Base-by-base conservation (phyloP, 805 yeast species). In the Debaryomyces prosopidis region DNA sequence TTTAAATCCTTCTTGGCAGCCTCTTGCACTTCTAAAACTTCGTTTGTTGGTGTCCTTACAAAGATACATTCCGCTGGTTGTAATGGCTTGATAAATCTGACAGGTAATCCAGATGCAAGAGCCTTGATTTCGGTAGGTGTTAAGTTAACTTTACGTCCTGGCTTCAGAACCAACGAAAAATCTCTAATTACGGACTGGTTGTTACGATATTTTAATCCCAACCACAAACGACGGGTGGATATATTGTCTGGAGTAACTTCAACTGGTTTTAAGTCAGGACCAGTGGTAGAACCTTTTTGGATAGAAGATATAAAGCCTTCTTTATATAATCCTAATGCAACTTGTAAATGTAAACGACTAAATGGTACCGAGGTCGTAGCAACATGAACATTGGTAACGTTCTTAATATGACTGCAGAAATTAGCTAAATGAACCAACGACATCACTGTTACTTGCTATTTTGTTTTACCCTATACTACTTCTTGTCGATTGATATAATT, bases 61-160 rank as follows among this genome's bases (percentile, higher is more conserved):
- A 94, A 82, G 48, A 90, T 81, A 47, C 87, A 77, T 65, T 94
- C 99, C 32, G 96, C 96, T 0, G 97, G 95, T 59, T 84, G 88
- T 42, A 89, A 68, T 0, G 97, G 96, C 56, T 80, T 77, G 47
- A 92, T 82, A 53, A 81, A 75, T 69, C 96, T 80, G 19, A 88
- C 84, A 9, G 82, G 76, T 48, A 79, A 71, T 3, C 98, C 99
- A 7, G 84, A 73, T 17, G 95, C 86, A 51, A 94, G 75, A 15
- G 81, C 80, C 58, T 78, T 78, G 50, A 94, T 68, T 52, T 91
- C 96, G 1, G 77, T 73, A 16, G 74, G 67, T 1, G 77, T 68
- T 55, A 90, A 80, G 52, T 75, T 67, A 16, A 91, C 86, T 61
- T 84, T 77, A 61, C 92, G 77, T 58, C 85, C 88, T 33, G 99